phyloP scores from a whole-genome alignment of 202 grass and related monocot species.

The Hordeum pubiflorum region DNA sequence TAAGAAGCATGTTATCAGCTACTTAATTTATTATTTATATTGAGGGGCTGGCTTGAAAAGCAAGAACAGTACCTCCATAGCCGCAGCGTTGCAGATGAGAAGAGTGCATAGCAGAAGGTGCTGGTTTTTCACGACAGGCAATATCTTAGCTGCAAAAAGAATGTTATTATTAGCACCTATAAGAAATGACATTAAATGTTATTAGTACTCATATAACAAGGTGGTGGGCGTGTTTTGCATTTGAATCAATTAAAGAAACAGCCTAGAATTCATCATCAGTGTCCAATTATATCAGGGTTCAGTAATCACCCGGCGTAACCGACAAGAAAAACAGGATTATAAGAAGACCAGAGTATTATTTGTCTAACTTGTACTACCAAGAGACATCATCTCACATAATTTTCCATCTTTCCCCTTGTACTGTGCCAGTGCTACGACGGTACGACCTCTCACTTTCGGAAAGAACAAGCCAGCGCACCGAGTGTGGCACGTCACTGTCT shows the following conservation, averaged over 20 bases:
- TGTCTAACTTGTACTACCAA: neutral
- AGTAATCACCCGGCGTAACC: neutral
- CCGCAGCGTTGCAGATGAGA: conserved; percentile 83
- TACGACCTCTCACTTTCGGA: neutral
- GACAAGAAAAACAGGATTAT: neutral
- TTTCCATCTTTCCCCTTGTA: neutral
- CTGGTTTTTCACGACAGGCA: conserved; percentile 85
- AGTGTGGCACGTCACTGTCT: neutral
- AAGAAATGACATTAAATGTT: neutral
- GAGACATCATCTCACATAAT: neutral
- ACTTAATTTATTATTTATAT: neutral
- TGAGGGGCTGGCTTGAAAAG: neutral
- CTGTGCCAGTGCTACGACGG: neutral
- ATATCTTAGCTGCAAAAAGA: conserved; percentile 60
- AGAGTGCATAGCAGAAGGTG: conserved; percentile 89
- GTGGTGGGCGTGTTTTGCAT: neutral
- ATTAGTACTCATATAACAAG: neutral
- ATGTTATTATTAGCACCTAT: neutral
- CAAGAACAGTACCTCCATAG: conserved; percentile 65
- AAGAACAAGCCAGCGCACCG: neutral
- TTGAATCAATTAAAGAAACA: neutral
- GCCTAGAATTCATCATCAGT: neutral
- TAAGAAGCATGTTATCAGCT: conserved; percentile 22
- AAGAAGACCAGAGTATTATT: neutral
- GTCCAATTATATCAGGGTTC: neutral